Conservation (phyloP, 2,329 filamentous ascomycete genomes). For the Apiospora sp. region DNA sequence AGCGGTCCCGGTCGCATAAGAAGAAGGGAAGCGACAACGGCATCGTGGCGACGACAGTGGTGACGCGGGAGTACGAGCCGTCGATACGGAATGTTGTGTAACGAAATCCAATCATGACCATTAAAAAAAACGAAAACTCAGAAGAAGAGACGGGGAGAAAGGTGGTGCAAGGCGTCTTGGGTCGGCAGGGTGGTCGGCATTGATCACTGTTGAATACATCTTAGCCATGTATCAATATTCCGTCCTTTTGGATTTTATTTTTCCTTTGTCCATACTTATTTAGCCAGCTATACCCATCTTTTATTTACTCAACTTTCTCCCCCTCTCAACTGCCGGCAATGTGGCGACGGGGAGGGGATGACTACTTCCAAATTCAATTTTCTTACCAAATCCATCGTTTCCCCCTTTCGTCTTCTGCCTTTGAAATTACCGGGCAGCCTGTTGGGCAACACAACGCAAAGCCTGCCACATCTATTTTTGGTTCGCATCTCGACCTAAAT, state of each 20-base stretch:
- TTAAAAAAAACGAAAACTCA: too few species aligned
- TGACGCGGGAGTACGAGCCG: constrained; percentile 18
- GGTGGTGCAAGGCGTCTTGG: too few species aligned
- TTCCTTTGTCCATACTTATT: background rate
- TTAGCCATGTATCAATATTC: background rate
- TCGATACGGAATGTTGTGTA: background rate
- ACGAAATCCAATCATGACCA: background rate
- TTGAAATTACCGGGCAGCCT: too few species aligned
- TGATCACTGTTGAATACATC: background rate
- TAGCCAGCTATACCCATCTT: background rate
- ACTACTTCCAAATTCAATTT: background rate
- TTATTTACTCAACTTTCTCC: background rate
- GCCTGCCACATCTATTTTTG: too few species aligned
- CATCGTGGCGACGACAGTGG: constrained; percentile 22
- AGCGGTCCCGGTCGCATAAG: background rate
- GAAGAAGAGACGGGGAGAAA: background rate
- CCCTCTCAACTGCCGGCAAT: background rate
- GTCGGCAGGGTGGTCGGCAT: background rate
- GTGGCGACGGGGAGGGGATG: background rate
- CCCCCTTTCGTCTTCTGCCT: background rate
- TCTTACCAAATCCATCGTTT: background rate
- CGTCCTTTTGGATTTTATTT: background rate
- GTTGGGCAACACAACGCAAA: too few species aligned
- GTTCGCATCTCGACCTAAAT: too few species aligned
- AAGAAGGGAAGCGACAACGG: background rate